Percentiles rank a stretch among this genome's conserved stretches.
These are phyloP conservation scores for Rosa rugosa DNA, from an alignment of 306 rosid species.

Conservation along the genomic window DNA sequence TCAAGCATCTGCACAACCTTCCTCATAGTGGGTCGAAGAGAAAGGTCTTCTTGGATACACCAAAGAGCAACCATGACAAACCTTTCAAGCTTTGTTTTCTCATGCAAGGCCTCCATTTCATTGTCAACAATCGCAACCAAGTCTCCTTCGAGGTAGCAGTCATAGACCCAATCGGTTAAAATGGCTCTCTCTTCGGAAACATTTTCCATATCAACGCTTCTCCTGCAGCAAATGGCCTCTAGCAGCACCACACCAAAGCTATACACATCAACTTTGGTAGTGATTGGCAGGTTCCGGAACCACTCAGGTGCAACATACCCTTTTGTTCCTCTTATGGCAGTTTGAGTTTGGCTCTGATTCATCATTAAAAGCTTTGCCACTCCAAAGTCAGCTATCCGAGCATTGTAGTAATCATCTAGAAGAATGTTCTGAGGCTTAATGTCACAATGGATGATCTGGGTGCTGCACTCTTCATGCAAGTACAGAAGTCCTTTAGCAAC, in stretches of 20 bases:
- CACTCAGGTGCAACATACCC: constrained; percentile 56
- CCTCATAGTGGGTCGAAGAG: constrained; percentile 34
- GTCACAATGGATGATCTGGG: constrained; percentile 45
- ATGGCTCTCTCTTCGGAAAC: not conserved
- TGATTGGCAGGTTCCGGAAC: constrained; percentile 34
- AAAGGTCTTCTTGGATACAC: constrained; percentile 38
- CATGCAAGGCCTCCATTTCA: constrained; percentile 17
- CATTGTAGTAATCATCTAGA: constrained; percentile 21
- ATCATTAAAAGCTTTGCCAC: constrained; percentile 41
- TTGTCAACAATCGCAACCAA: not conserved
- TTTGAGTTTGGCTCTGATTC: constrained; percentile 39
- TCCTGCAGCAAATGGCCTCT: constrained; percentile 42
- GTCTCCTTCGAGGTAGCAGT: constrained; percentile 11
- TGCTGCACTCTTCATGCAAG: constrained; percentile 45
- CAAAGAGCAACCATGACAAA: constrained; percentile 24
- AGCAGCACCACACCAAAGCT: constrained; percentile 36
- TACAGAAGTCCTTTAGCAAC: constrained; percentile 33
- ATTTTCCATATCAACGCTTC: constrained; percentile 12
- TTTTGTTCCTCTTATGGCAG: constrained; percentile 44
- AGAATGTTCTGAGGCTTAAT: constrained; percentile 59
- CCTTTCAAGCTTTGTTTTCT: constrained; percentile 13
- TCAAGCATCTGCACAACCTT: constrained; percentile 41
- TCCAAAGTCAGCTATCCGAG: constrained; percentile 41
- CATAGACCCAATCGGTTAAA: constrained; percentile 25
- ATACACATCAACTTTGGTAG: constrained; percentile 42